phyloP scores from a whole-genome alignment of 129 eudicot genomes.

The Logfia minima region DNA sequence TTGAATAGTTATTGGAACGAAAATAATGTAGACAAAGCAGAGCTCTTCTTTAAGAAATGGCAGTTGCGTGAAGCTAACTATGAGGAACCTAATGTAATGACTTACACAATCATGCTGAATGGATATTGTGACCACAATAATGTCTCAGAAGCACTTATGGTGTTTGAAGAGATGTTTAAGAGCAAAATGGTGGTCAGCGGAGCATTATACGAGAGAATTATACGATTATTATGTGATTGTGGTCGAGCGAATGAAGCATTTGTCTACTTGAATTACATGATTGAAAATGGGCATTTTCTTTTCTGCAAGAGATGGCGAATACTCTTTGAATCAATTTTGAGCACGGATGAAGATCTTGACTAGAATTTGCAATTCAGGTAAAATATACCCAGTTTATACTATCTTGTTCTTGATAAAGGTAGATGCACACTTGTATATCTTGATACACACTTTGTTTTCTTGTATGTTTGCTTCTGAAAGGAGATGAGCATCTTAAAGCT shows the following conservation, averaged over 20 bases:
- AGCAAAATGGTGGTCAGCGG: conserved; percentile 35
- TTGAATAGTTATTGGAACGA: conserved; percentile 36
- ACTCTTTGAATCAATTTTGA: conserved; percentile 22
- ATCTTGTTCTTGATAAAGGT: too few relatives aligned
- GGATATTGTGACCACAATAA: conserved; percentile 45
- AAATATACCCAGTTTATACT: neutral
- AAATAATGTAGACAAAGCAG: conserved; percentile 31
- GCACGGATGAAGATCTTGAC: conserved; percentile 21
- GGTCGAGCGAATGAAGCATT: conserved; percentile 38
- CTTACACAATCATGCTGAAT: conserved; percentile 32
- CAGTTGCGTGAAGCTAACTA: conserved; percentile 16
- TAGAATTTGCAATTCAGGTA: conserved; percentile 3
- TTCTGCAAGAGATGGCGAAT: conserved; percentile 40
- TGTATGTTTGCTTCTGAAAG: conserved; percentile 5
- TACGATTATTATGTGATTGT: conserved; percentile 35
- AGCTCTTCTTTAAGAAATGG: conserved; percentile 31
- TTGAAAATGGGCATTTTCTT: conserved; percentile 32
- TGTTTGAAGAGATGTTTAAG: conserved; percentile 46
- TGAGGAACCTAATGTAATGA: conserved; percentile 22
- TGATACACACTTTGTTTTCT: conserved; percentile 1
- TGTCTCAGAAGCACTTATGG: conserved; percentile 31
- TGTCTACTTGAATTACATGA: conserved; percentile 38
- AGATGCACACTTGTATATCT: too few relatives aligned
- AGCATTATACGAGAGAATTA: conserved; percentile 34
- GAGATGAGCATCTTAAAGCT: neutral